These are phyloP conservation scores for Calycina herbarum DNA, from an alignment of 2,329 filamentous ascomycete genomes.

Conservation along the genomic window DNA sequence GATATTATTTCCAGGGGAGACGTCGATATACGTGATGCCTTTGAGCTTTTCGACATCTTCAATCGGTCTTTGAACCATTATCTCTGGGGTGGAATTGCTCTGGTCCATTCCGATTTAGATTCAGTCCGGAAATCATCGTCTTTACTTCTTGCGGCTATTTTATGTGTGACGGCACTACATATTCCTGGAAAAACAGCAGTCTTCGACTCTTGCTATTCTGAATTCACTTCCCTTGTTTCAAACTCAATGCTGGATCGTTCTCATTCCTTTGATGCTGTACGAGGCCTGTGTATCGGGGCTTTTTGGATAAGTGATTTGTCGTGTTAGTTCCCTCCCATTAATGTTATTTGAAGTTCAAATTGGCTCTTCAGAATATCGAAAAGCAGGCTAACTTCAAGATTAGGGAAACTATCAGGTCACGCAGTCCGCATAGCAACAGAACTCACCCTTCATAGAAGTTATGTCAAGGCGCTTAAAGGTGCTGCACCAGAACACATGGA, in stretches of 20 bases:
- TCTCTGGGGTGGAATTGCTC: conserved; percentile 52
- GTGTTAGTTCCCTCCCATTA: conserved; percentile 27
- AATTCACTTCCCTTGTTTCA: conserved; percentile 57
- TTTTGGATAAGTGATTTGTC: conserved; percentile 61
- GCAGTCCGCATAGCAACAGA: conserved; percentile 59
- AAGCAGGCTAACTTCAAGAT: not conserved
- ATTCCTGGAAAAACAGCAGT: conserved; percentile 53
- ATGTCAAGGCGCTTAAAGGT: conserved; percentile 49
- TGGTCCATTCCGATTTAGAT: conserved; percentile 49
- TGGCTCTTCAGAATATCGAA: not conserved
- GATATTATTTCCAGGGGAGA: conserved; percentile 53
- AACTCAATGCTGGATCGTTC: conserved; percentile 58
- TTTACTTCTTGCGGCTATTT: conserved; percentile 55
- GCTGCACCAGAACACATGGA: conserved; percentile 49
- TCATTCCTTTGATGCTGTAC: conserved; percentile 57
- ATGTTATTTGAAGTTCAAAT: not conserved
- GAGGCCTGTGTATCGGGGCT: conserved; percentile 60
- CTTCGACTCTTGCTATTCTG: conserved; percentile 56
- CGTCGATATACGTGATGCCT: conserved; percentile 47
- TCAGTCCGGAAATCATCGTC: conserved; percentile 56
- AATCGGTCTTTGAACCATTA: conserved; percentile 51
- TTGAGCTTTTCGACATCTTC: conserved; percentile 50
- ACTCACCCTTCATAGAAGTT: conserved; percentile 55
- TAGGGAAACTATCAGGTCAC: conserved; percentile 58
- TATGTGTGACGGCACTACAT: conserved; percentile 60